These are phyloP conservation scores for Heterobasidion annosum DNA, from an alignment of 1,284 basidiomycete species.

Conservation along the genomic window DNA sequence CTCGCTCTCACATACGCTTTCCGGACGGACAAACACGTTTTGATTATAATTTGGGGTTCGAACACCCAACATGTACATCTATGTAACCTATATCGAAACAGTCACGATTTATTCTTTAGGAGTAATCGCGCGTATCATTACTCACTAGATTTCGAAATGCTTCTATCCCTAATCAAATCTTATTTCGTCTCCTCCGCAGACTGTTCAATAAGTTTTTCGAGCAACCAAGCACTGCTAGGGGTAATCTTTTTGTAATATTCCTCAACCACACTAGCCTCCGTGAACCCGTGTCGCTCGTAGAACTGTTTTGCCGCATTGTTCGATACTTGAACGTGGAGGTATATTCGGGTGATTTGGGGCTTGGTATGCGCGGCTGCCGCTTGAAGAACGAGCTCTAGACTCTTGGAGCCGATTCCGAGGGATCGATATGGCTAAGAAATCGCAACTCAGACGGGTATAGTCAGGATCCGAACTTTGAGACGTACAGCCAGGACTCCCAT, in stretches of 20 bases:
- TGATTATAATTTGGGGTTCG: not conserved
- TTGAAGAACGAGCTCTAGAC: conserved; percentile 52
- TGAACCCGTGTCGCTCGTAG: conserved; percentile 73
- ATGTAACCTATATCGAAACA: not conserved
- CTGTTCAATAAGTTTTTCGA: conserved; percentile 41
- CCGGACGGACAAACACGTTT: not conserved
- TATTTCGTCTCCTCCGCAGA: not conserved
- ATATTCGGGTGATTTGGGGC: conserved; percentile 58
- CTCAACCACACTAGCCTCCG: conserved; percentile 49
- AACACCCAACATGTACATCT: not conserved
- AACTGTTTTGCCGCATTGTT: conserved; percentile 65
- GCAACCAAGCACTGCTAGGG: conserved; percentile 73
- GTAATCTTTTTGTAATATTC: conserved; percentile 78
- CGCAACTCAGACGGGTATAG: conserved; percentile 1
- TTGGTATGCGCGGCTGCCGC: conserved; percentile 49
- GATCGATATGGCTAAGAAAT: conserved; percentile 65
- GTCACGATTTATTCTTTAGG: not conserved
- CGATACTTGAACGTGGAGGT: conserved; percentile 72
- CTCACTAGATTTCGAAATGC: not conserved
- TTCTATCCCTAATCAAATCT: not conserved
- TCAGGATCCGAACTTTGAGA: conserved; percentile 9
- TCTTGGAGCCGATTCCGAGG: conserved; percentile 59
- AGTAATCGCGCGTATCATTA: not conserved
- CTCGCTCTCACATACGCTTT: not conserved
- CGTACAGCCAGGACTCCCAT: conserved; percentile 73